phyloP scores from a whole-genome alignment of 2,329 filamentous ascomycete species.

The Zymoseptoria brevis region DNA sequence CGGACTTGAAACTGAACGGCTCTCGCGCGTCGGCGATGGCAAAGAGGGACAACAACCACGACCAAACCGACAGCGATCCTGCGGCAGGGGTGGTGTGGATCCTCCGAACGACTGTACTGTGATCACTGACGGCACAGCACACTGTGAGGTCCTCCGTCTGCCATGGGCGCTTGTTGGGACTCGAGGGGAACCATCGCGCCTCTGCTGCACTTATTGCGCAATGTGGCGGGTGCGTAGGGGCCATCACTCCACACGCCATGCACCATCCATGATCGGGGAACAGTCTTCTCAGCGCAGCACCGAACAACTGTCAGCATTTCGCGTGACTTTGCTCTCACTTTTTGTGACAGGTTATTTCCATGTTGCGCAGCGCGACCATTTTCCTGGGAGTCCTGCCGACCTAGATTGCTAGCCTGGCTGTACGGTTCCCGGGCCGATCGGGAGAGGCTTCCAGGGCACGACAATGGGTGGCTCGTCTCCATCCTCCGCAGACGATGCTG shows the following conservation, averaged over 20 bases:
- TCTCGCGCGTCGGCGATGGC: conserved; percentile 9
- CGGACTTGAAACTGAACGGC: conserved; percentile 13
- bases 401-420: conserved; percentile 15
- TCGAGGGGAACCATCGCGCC: conserved; percentile 10
- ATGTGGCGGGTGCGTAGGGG: conserved; percentile 18
- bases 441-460: conserved; percentile 24
- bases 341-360: conserved; percentile 26
- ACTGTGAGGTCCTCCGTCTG: neutral
- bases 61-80: neutral
- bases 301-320: conserved; percentile 24
- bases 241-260: conserved; percentile 8
- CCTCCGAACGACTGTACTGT: neutral
- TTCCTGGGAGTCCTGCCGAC: conserved; percentile 16
- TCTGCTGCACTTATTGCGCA: conserved; percentile 23
- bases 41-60: neutral
- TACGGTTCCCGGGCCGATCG: conserved; percentile 26
- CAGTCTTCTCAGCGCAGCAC: conserved; percentile 5
- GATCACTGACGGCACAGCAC: conserved; percentile 1
- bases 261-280: conserved; percentile 2
- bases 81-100: conserved; percentile 5
- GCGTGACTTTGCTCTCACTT: conserved; percentile 20
- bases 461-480: conserved; percentile 20
- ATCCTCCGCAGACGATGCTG: conserved; percentile 15
- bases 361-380: conserved; percentile 13
- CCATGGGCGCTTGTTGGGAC: conserved; percentile 8